Evolutionary conservation across 1,139 yeast species (phyloP), one percentile per base, ranked within the genome.

Genomic region (Diutina siamensis): DNA sequence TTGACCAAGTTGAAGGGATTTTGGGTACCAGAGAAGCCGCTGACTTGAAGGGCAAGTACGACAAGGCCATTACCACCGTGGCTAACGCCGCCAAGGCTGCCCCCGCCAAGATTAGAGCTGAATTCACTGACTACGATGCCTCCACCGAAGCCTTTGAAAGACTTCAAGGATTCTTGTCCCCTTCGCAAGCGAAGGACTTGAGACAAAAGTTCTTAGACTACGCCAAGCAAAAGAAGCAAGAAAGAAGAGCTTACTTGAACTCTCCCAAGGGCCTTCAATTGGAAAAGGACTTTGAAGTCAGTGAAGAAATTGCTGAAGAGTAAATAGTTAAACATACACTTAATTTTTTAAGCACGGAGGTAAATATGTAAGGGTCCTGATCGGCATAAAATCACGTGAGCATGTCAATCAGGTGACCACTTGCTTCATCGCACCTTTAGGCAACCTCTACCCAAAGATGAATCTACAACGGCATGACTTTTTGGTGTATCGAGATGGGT

Each of bases 401-500:
- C n/a, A n/a, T n/a, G n/a, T n/a, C n/a, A n/a, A n/a, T n/a, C n/a
- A n/a, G n/a, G n/a, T n/a, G n/a, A n/a, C n/a, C n/a, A n/a, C n/a
- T n/a, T n/a, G n/a, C n/a, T n/a, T n/a, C n/a, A n/a, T n/a, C n/a
- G n/a, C n/a, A n/a, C 28, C 28, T 10, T 7, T 25, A 5, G 10
- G 5, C 28, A 25, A 25, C 28, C 28, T 25, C 28, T 25, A 7
- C 10, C 10, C 9, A 25, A 10, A 25, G 5, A 25, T 25, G 28
- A 25, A 10, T 25, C 22, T 20, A n/a, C 35, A 20, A 9, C 25
- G 36, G 5, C 89, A 82, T 57, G 89, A 81, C 52, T 63, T 83
- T 19, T 59, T 65, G 1, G 58, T 83, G 21, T 82, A 71, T 59
- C 64, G 63, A 36, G 83, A 81, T 52, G 74, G 74, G 47, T 61